Evolutionary conservation across 73 alveolate genomes (phyloP).

Genomic region (Effrenium voratum): DNA sequence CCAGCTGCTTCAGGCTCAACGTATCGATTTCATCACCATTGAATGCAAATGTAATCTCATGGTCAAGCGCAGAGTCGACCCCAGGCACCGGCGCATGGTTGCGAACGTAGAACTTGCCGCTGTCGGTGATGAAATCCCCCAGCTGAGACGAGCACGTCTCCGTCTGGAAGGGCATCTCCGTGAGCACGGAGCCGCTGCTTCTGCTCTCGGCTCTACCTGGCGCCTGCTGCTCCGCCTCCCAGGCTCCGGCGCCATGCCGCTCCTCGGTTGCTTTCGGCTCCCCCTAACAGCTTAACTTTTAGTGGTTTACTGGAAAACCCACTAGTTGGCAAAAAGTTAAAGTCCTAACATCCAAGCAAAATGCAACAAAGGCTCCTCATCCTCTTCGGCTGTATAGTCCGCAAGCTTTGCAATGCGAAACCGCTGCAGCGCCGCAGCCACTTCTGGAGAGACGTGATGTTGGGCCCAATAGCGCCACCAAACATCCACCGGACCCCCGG

Average conservation of each 20-base stretch:
- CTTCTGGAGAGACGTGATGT: background rate
- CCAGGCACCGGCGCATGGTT: background rate
- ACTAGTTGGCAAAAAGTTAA: too few species aligned
- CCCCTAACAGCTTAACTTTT: too few species aligned
- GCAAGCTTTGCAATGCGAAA: too few species aligned
- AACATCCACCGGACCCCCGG: background rate
- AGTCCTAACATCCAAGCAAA: too few species aligned
- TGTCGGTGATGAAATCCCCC: background rate
- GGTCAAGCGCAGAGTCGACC: background rate
- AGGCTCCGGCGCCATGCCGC: background rate
- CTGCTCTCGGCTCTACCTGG: background rate
- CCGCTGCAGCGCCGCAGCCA: conserved; percentile 23
- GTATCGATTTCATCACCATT: background rate
- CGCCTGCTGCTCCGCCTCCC: conserved; percentile 5
- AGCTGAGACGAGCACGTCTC: background rate
- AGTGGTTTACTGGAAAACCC: too few species aligned
- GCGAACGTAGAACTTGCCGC: background rate
- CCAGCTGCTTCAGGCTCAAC: background rate
- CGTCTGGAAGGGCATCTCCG: conserved; percentile 17
- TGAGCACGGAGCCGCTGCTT: background rate
- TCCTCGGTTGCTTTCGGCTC: too few species aligned
- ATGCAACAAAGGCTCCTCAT: too few species aligned
- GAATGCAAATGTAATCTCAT: background rate
- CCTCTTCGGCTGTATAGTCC: too few species aligned
- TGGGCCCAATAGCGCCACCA: conserved; percentile 21